Conservation (phyloP, 164 flowering plant genomes). For the Umbellularia californica region DNA sequence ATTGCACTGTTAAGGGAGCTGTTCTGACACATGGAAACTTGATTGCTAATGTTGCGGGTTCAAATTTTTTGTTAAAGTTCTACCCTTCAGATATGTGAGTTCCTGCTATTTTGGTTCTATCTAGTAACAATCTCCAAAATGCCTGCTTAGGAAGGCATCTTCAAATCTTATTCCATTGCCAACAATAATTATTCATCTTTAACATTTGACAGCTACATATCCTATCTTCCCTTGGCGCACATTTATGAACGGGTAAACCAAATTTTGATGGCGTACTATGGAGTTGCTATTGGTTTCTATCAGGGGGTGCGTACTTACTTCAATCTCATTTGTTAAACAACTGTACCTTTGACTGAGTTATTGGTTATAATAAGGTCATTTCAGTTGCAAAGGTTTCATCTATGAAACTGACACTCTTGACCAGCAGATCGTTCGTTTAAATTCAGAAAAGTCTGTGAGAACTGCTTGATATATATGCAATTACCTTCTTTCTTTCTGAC, state of each 20-base stretch:
- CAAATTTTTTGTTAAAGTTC: constrained; percentile 31
- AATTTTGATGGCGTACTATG: constrained; percentile 49
- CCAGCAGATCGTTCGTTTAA: background rate
- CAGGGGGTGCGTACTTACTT: constrained; percentile 66
- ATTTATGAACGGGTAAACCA: constrained; percentile 89
- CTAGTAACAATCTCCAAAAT: background rate
- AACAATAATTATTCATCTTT: background rate
- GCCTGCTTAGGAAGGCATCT: background rate
- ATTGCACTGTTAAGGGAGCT: constrained; percentile 57
- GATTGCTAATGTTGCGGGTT: constrained; percentile 81
- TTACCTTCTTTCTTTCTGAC: background rate
- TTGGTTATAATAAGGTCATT: background rate
- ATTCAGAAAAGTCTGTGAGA: background rate
- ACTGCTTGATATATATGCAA: background rate
- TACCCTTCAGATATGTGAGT: constrained; percentile 83
- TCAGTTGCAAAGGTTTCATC: too few species aligned
- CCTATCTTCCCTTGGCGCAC: constrained; percentile 98
- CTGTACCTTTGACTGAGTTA: background rate
- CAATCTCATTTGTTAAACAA: background rate
- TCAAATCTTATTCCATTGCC: background rate
- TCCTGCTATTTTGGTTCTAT: background rate
- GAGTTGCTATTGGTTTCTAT: constrained; percentile 90
- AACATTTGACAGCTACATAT: constrained; percentile 60
- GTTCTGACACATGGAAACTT: constrained; percentile 80
- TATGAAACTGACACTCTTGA: background rate